Evolutionary conservation across 257 asterid genomes (phyloP).

Genomic region (Avicennia marina): DNA sequence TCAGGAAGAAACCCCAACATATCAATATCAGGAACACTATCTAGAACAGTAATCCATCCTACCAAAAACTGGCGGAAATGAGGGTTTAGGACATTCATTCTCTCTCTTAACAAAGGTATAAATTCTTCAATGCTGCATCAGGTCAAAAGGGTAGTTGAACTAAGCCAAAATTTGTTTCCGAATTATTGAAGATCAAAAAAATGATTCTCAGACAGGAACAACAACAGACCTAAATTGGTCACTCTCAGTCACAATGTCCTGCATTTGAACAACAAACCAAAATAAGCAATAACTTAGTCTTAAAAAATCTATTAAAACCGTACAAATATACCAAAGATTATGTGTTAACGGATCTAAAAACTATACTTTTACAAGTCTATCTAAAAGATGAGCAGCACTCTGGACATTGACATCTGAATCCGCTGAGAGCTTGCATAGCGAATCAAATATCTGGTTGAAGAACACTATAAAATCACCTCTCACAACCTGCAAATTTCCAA

Average conservation of each 20-base stretch:
- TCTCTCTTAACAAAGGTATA: conserved; percentile 90
- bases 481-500: conserved; percentile 68
- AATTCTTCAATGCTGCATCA: conserved; percentile 93
- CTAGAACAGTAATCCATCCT: conserved; percentile 99
- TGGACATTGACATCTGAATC: conserved; percentile 97
- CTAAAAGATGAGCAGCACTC: conserved; percentile 99
- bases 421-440: conserved; percentile 95
- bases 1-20: conserved; percentile 99
- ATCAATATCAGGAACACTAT: conserved; percentile 98
- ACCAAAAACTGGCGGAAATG: conserved; percentile 98
- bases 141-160: conserved; percentile 16
- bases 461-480: conserved; percentile 97
- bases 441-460: conserved; percentile 97
- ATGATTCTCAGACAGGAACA: conserved; percentile 14
- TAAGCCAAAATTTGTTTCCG: conserved; percentile 18
- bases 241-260: conserved; percentile 99
- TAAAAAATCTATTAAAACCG: conserved; percentile 5
- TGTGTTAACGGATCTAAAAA: conserved; percentile 6
- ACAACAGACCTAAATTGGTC: conserved; percentile 91
- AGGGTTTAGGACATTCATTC: conserved; percentile 97
- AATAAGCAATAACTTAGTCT: conserved; percentile 14
- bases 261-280: conserved; percentile 30
- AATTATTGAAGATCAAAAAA: conserved; percentile 16
- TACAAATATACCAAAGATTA: not conserved
- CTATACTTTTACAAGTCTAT: conserved; percentile 90